Conservation (phyloP, 495 filamentous ascomycete genomes). For the Neurospora sp. region DNA sequence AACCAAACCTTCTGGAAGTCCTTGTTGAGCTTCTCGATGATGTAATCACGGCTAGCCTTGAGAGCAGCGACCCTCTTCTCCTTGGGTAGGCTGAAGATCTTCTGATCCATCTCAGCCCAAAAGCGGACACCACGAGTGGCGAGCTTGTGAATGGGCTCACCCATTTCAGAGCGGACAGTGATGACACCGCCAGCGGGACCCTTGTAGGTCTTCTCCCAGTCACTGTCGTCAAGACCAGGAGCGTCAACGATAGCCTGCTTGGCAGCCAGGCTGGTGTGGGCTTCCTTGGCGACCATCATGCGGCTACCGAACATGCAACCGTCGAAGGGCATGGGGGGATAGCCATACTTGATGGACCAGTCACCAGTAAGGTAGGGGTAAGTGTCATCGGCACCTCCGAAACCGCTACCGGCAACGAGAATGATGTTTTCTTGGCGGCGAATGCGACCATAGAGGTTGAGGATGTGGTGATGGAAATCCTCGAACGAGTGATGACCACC, state of each 20-base stretch:
- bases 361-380: slow-evolving; percentile 86
- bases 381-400: slow-evolving; percentile 82
- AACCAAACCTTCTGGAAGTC: slow-evolving; percentile 99
- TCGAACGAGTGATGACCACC: slow-evolving; percentile 94
- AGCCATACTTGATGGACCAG: slow-evolving; percentile 78
- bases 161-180: slow-evolving; percentile 98
- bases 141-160: slow-evolving; percentile 96
- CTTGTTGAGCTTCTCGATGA: slow-evolving; percentile 95
- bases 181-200: slow-evolving; percentile 85
- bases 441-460: slow-evolving; percentile 85
- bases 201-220: slow-evolving; percentile 98
- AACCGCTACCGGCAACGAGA: slow-evolving; percentile 83
- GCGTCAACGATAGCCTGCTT: slow-evolving; percentile 95
- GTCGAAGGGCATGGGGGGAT: slow-evolving; percentile 90
- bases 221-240: slow-evolving; percentile 70
- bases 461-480: slow-evolving; percentile 86
- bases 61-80: slow-evolving; percentile 86
- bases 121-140: slow-evolving; percentile 89
- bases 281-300: slow-evolving; percentile 92
- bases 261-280: slow-evolving; percentile 82
- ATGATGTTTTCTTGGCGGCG: slow-evolving; percentile 76
- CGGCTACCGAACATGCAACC: slow-evolving; percentile 84
- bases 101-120: slow-evolving; percentile 97
- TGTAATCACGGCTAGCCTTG: slow-evolving; percentile 85
- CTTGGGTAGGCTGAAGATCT: slow-evolving; percentile 94